Conservation (phyloP, 2,329 filamentous ascomycete species). For the Aschersonia sp. region DNA sequence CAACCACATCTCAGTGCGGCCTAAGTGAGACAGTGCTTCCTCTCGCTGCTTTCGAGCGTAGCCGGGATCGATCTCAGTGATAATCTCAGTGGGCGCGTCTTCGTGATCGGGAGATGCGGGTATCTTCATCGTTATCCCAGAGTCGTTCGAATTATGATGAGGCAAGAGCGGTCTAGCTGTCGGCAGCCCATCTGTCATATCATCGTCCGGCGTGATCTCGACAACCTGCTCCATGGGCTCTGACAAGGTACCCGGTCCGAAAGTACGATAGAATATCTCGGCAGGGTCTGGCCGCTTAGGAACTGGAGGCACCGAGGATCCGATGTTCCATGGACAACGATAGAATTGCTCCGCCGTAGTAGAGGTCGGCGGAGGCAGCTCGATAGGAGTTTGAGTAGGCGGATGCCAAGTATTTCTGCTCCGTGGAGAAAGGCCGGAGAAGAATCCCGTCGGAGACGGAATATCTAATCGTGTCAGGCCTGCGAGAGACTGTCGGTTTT, state of each 20-base stretch:
- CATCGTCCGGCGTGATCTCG: constrained; percentile 30
- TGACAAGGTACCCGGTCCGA: constrained; percentile 22
- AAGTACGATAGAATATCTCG: constrained; percentile 23
- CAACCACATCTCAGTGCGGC: constrained; percentile 79
- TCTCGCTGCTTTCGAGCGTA: constrained; percentile 63
- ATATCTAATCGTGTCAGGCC: constrained; percentile 74
- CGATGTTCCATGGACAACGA: constrained; percentile 57
- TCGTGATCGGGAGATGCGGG: constrained; percentile 24
- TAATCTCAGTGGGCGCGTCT: constrained; percentile 48
- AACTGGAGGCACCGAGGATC: constrained; percentile 20
- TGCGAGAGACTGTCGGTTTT: constrained; percentile 41
- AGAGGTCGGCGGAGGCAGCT: constrained; percentile 56
- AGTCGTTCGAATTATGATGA: constrained; percentile 15
- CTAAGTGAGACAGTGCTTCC: constrained; percentile 56
- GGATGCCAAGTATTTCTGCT: constrained; percentile 73
- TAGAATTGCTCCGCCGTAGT: constrained; percentile 91
- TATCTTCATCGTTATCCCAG: constrained; percentile 16
- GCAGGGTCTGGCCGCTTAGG: constrained; percentile 20
- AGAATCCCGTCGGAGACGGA: constrained; percentile 84
- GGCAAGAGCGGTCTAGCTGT: constrained; percentile 41
- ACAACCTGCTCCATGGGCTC: constrained; percentile 53
- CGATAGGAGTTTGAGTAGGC: constrained; percentile 35
- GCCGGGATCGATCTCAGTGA: constrained; percentile 57
- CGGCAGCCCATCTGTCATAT: constrained; percentile 45
- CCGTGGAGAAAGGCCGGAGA: constrained; percentile 64